A percentile compares a stretch with the other conserved stretches of the same genome.
These are phyloP conservation scores for Phialophora expanda DNA, from an alignment of 2,329 filamentous ascomycete species.

Conservation along the genomic window DNA sequence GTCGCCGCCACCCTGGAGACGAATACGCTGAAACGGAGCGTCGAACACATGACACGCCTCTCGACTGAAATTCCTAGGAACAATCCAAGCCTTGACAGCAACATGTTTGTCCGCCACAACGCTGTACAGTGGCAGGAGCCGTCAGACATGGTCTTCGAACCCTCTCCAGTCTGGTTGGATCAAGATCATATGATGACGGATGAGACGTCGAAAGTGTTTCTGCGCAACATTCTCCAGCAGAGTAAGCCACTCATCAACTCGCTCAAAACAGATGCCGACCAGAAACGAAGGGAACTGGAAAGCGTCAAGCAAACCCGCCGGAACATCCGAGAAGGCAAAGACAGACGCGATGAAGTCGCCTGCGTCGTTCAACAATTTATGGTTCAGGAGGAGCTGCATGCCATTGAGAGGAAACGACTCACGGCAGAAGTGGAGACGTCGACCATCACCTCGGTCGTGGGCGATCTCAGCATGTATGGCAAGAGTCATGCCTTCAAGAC, in stretches of 20 bases:
- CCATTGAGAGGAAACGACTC: conserved; percentile 79
- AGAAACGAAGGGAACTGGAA: conserved; percentile 85
- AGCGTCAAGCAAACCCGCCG: conserved; percentile 74
- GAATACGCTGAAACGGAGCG: conserved; percentile 76
- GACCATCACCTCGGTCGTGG: conserved; percentile 88
- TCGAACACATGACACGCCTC: conserved; percentile 73
- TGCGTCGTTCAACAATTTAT: conserved; percentile 82
- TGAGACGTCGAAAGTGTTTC: conserved; percentile 83
- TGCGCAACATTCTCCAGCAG: conserved; percentile 89
- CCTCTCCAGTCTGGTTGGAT: conserved; percentile 96
- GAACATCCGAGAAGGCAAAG: conserved; percentile 77
- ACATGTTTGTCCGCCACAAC: conserved; percentile 98
- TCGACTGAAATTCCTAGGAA: conserved; percentile 84
- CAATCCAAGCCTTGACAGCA: conserved; percentile 84
- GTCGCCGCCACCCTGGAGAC: conserved; percentile 79
- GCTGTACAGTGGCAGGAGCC: conserved; percentile 82
- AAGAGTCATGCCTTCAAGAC: conserved; percentile 97
- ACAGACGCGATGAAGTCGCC: conserved; percentile 86
- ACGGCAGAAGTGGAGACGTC: conserved; percentile 92
- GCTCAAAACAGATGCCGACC: conserved; percentile 80
- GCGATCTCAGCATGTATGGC: conserved; percentile 88
- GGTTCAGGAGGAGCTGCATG: conserved; percentile 82
- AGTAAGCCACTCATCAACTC: conserved; percentile 84
- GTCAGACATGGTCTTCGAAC: conserved; percentile 82
- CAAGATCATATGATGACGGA: conserved; percentile 85